Percentiles rank a stretch among this genome's conserved stretches.
phyloP scores from a whole-genome alignment of 1,139 yeast species.

The Yamadazyma taylorii region DNA sequence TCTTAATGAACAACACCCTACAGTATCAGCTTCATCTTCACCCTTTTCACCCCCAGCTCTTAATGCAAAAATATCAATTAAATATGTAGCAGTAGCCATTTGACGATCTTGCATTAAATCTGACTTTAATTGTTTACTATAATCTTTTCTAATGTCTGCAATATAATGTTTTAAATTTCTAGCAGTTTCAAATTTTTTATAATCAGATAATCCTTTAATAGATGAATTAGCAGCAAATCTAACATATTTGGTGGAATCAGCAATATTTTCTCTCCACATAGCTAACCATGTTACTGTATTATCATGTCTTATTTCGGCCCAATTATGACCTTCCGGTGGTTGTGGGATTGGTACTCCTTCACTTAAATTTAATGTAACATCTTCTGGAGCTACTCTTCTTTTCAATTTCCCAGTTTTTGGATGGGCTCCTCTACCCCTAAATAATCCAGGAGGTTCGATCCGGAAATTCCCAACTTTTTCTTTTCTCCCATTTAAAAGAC shows the following conservation, averaged over 20 bases:
- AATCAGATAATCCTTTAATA: conserved; percentile 87
- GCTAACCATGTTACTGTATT: conserved; percentile 95
- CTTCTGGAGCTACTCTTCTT: conserved; percentile 84
- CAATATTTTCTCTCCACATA: conserved; percentile 94
- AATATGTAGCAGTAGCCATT: conserved; percentile 90
- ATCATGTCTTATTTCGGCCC: conserved; percentile 91
- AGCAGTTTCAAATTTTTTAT: conserved; percentile 90
- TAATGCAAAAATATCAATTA: conserved; percentile 90
- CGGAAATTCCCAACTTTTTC: conserved; percentile 93
- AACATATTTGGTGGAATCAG: conserved; percentile 82
- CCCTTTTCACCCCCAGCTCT: conserved; percentile 99
- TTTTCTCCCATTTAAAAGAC: conserved; percentile 80
- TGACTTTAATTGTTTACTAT: conserved; percentile 67
- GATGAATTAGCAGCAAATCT: conserved; percentile 91
- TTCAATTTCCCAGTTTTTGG: conserved; percentile 92
- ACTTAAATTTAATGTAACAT: conserved; percentile 81
- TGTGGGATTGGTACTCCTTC: conserved; percentile 70
- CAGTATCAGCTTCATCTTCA: conserved; percentile 97
- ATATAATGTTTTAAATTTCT: conserved; percentile 76
- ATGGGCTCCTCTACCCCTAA: conserved; percentile 96
- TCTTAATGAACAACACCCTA: conserved; percentile 93
- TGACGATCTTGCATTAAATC: conserved; percentile 84
- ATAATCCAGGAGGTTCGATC: conserved; percentile 94
- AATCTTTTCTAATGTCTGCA: conserved; percentile 72
- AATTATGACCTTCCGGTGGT: conserved; percentile 83